A percentile compares a stretch with the other conserved stretches of the same genome.
Evolutionary conservation across 495 filamentous ascomycete species (phyloP).

Genomic region (Aspergillus biplanus): DNA sequence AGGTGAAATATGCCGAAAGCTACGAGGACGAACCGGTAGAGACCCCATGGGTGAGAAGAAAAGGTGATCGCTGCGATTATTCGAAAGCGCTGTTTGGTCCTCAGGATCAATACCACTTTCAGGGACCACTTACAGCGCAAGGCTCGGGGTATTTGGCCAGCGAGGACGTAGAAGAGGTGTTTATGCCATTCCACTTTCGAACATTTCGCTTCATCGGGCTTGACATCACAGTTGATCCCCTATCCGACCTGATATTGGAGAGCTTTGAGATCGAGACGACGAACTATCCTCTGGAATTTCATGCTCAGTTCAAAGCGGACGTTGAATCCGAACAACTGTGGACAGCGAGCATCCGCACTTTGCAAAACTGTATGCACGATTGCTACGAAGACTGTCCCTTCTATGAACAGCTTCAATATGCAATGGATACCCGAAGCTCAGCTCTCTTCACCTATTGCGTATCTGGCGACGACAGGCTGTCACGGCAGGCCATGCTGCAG

Average conservation of each 20-base stretch:
- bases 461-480: not conserved
- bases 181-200: not conserved
- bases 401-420: slow-evolving; percentile 8
- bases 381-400: slow-evolving; percentile 8
- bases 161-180: not conserved
- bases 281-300: not conserved
- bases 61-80: not conserved
- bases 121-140: too few species aligned
- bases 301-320: not conserved
- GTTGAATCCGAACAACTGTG: not conserved
- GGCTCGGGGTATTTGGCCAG: not conserved
- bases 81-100: not conserved
- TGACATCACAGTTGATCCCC: not conserved
- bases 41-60: not conserved
- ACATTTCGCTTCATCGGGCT: not conserved
- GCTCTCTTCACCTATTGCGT: not conserved
- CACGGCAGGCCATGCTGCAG: not conserved
- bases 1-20: not conserved
- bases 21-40: not conserved
- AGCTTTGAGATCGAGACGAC: not conserved
- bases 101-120: not conserved
- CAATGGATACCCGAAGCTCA: slow-evolving; percentile 1
- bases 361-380: slow-evolving; percentile 4
- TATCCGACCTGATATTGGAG: not conserved
- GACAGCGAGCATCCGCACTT: not conserved